phyloP scores from a whole-genome alignment of 2,329 filamentous ascomycete genomes.

The Alternaria incomplexa region DNA sequence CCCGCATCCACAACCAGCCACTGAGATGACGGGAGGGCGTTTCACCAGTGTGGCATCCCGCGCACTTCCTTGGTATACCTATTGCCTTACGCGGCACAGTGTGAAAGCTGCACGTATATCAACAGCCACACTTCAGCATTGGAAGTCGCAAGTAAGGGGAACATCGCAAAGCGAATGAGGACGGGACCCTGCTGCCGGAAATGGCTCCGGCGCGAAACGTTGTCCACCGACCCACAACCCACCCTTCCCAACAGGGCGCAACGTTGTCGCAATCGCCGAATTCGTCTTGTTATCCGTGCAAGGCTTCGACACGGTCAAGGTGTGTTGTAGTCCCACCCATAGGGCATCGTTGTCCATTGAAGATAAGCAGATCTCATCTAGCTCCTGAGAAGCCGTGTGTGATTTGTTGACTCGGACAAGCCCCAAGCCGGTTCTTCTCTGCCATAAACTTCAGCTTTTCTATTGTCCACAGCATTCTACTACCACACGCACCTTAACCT shows the following conservation, averaged over 20 bases:
- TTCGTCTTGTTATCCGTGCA: conserved; percentile 7
- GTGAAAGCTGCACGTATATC: background rate
- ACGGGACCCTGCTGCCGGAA: conserved; percentile 1
- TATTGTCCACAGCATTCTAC: background rate
- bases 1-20: background rate
- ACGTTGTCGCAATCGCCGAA: conserved; percentile 3
- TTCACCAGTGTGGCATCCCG: background rate
- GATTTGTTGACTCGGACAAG: background rate
- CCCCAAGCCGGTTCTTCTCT: background rate
- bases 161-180: background rate
- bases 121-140: background rate
- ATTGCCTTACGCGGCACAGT: background rate
- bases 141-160: background rate
- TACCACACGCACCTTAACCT: background rate
- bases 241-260: background rate
- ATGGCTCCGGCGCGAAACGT: background rate
- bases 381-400: conserved; percentile 3
- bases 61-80: background rate
- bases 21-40: background rate
- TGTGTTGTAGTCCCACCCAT: conserved; percentile 1
- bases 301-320: conserved; percentile 5
- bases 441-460: background rate
- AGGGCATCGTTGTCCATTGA: background rate
- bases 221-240: conserved; percentile 1
- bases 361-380: conserved; percentile 6